Conservation (phyloP, 2,329 filamentous ascomycete species). For the Fusarium marasasianum region DNA sequence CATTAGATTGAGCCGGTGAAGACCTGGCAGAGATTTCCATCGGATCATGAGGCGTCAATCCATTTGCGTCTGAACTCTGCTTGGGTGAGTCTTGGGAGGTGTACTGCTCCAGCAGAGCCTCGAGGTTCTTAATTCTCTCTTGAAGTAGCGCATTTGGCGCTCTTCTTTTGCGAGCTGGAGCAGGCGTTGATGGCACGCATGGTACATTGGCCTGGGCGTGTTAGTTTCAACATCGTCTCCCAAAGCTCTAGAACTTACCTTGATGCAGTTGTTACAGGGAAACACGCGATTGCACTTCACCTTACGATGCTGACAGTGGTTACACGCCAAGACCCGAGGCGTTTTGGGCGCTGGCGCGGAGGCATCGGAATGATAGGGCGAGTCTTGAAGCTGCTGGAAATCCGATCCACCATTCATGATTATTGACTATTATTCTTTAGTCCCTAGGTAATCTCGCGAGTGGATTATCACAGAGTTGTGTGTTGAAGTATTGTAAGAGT, state of each 20-base stretch:
- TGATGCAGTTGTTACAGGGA: conserved; percentile 7
- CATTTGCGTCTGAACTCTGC: neutral
- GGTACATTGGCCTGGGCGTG: neutral
- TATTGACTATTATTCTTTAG: neutral
- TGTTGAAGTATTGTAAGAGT: neutral
- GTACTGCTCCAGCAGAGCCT: conserved; percentile 7
- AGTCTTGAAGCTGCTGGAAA: neutral
- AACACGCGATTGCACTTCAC: conserved; percentile 21
- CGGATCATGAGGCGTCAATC: neutral
- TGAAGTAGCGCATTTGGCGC: conserved; percentile 3
- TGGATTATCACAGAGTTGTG: neutral
- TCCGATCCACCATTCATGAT: neutral
- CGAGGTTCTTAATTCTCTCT: conserved; percentile 12
- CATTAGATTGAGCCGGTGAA: neutral
- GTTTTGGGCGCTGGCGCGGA: neutral
- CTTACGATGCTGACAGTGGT: conserved; percentile 18
- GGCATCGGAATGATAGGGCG: conserved; percentile 8
- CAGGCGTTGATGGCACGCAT: conserved; percentile 6
- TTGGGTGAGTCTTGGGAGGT: neutral
- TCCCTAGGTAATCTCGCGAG: accelerated
- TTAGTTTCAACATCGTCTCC: accelerated
- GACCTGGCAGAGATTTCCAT: neutral
- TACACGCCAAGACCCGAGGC: conserved; percentile 8
- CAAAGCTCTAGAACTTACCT: neutral
- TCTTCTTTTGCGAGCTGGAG: conserved; percentile 11